Percentiles rank a stretch among this genome's conserved stretches.
phyloP scores from a whole-genome alignment of 2,329 filamentous ascomycete species.

The Clarireedia sp. region DNA sequence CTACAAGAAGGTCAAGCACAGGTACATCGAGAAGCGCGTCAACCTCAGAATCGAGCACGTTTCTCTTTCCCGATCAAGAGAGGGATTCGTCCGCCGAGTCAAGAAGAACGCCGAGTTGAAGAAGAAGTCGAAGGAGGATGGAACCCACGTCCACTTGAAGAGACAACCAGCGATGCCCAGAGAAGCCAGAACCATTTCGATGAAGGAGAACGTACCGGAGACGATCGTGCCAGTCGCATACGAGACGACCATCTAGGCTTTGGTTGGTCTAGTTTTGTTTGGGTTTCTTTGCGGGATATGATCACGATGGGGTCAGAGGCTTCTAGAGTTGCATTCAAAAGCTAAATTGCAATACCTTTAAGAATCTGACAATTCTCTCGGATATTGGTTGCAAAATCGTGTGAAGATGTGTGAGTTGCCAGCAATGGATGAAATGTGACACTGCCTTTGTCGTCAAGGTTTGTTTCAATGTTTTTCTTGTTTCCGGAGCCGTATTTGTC shows the following conservation, averaged over 20 bases:
- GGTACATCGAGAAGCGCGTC: conserved; percentile 99
- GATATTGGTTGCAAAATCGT: no score
- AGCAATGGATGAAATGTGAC: not conserved
- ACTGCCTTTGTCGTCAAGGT: not conserved
- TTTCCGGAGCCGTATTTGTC: conserved; percentile 24
- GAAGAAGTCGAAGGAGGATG: conserved; percentile 86
- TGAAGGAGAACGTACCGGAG: conserved; percentile 80
- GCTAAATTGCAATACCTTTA: conserved; percentile 27
- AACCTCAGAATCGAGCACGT: conserved; percentile 99
- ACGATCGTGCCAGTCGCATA: conserved; percentile 87
- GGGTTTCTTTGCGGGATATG: conserved; percentile 28
- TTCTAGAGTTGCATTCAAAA: conserved; percentile 29
- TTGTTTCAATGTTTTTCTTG: not conserved
- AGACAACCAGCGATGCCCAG: conserved; percentile 75
- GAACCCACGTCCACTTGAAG: conserved; percentile 86
- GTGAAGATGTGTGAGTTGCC: not conserved
- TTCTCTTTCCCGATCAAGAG: conserved; percentile 84
- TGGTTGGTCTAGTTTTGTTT: conserved; percentile 22
- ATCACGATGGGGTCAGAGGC: conserved; percentile 22
- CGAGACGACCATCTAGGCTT: conserved; percentile 88
- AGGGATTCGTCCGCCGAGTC: conserved; percentile 93
- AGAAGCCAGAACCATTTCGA: conserved; percentile 69
- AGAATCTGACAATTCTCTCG: conserved; percentile 18
- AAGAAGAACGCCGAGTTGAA: conserved; percentile 93
- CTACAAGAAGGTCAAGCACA: conserved; percentile 99